These are phyloP conservation scores for Clonostachys sp. DNA, from an alignment of 2,329 filamentous ascomycete genomes.

Conservation along the genomic window DNA sequence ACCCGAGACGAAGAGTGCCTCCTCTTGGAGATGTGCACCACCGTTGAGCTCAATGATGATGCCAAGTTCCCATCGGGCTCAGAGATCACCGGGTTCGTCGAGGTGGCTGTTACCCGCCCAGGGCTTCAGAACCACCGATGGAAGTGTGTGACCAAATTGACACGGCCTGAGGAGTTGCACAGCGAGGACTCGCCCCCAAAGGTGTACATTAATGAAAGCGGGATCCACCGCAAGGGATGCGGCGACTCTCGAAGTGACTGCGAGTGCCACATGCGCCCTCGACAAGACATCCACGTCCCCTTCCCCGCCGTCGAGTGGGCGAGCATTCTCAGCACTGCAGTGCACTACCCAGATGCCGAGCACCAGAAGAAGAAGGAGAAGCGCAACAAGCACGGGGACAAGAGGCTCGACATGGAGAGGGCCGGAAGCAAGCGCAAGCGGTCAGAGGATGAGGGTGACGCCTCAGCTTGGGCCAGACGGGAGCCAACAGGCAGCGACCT, in stretches of 20 bases:
- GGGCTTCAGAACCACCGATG: conserved; percentile 51
- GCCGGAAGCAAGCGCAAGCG: conserved; percentile 31
- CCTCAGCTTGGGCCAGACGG: conserved; percentile 29
- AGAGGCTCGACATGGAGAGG: conserved; percentile 21
- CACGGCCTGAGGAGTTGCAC: conserved; percentile 51
- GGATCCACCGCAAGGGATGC: conserved; percentile 50
- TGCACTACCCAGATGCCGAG: conserved; percentile 43
- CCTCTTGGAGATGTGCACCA: conserved; percentile 58
- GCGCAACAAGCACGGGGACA: conserved; percentile 24
- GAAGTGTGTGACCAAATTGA: conserved; percentile 56
- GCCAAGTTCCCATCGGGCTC: conserved; percentile 54
- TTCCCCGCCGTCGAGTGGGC: conserved; percentile 57
- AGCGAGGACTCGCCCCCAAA: conserved; percentile 13
- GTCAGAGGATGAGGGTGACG: conserved; percentile 32
- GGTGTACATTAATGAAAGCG: conserved; percentile 44
- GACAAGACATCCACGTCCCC: conserved; percentile 48
- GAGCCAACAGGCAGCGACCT: conserved; percentile 48
- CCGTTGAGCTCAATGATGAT: conserved; percentile 53
- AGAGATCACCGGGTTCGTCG: conserved; percentile 54
- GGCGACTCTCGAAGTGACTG: conserved; percentile 39
- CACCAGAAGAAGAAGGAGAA: conserved; percentile 30
- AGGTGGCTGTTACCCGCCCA: conserved; percentile 51
- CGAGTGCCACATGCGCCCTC: conserved; percentile 42
- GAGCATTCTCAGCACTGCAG: conserved; percentile 51
- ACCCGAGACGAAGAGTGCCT: conserved; percentile 46